Percentiles rank a stretch among this genome's conserved stretches.
Conservation (phyloP, 768 basidiomycete species). For the Tricholoma sp. region DNA sequence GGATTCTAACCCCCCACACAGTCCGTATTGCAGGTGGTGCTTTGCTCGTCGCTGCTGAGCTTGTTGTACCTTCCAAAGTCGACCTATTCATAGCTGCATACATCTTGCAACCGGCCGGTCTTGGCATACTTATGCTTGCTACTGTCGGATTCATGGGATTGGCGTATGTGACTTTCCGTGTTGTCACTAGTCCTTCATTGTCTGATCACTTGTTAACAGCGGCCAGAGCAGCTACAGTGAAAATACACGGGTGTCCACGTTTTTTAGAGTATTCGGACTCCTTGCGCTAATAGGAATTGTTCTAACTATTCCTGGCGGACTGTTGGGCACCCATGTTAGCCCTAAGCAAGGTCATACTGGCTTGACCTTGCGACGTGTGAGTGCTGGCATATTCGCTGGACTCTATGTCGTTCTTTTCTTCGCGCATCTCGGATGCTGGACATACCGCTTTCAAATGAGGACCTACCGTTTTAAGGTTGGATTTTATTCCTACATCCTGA, state of each 20-base stretch:
- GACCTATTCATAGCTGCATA: slow-evolving; percentile 50
- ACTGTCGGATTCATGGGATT: slow-evolving; percentile 47
- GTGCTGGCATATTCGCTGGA: slow-evolving; percentile 36
- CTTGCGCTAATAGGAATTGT: slow-evolving; percentile 35
- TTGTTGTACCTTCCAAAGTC: slow-evolving; percentile 29
- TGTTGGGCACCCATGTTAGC: slow-evolving; percentile 34
- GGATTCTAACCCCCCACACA: slow-evolving; percentile 19
- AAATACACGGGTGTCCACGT: slow-evolving; percentile 33
- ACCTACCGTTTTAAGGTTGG: slow-evolving; percentile 42
- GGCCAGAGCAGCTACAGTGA: slow-evolving; percentile 51
- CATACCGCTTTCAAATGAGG: slow-evolving; percentile 42
- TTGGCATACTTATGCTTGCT: slow-evolving; percentile 36
- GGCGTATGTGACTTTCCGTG: slow-evolving; percentile 29
- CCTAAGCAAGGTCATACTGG: slow-evolving; percentile 29
- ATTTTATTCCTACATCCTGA: neutral
- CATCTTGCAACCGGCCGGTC: slow-evolving; percentile 40
- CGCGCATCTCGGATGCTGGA: slow-evolving; percentile 38
- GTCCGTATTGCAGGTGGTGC: slow-evolving; percentile 56
- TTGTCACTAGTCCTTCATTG: slow-evolving; percentile 3
- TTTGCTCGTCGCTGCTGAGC: slow-evolving; percentile 51
- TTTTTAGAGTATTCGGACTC: slow-evolving; percentile 32
- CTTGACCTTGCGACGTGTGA: slow-evolving; percentile 37
- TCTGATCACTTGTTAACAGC: slow-evolving; percentile 26
- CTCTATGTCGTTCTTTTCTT: slow-evolving; percentile 35
- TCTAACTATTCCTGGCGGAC: slow-evolving; percentile 41